Base-by-base conservation (phyloP, 1,284 basidiomycete species). In the Cutaneotrichosporon cutaneum region DNA sequence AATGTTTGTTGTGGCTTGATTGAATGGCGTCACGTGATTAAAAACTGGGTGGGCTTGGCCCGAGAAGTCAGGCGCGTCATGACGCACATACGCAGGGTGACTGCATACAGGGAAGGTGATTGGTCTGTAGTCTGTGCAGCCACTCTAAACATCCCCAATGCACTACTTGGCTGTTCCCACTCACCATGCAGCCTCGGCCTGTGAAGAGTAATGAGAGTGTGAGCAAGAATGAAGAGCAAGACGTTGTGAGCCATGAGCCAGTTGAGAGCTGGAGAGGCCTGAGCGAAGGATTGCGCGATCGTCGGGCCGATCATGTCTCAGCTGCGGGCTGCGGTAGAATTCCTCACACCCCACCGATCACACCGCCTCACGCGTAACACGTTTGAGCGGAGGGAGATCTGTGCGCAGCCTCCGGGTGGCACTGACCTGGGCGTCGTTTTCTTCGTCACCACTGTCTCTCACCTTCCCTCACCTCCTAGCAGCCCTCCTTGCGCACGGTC, bases 1-100 rank as follows among this genome's bases (percentile, higher is more conserved):
- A 32, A 52, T 52, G 51, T 52, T 52, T 52, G 51, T 52, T 52
- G 48, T 51, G 45, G 45, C 45, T 48, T 48, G 26, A 51, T 30
- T 27, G 48, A 51, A 18, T 30, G 13, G 16, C 6, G 27, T 51
- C 48, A 51, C 48, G 48, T 51, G 48, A 51, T n/a, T 47, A 18
- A 10, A 32, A 30, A 9, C 0, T 6, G 22, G 39, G 39, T 18
- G 39, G 16, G 11, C 39, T 42, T n/a, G 16, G 18, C 39, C 39
- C 22, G 26, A 26, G 45, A 47, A 47, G 45, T 47, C 45, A 47
- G 45, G 22, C 45, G 45, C 45, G 45, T 26, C 14, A 24, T 42
- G 14, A 42, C 39, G 9, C 39, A 42, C 39, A 18, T 9, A 18
- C 18, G 5, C 39, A 42, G 39, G 39, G 18, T 36, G 35, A 36